Conservation (phyloP, 805 yeast species). For the Brettanomyces anomalus region DNA sequence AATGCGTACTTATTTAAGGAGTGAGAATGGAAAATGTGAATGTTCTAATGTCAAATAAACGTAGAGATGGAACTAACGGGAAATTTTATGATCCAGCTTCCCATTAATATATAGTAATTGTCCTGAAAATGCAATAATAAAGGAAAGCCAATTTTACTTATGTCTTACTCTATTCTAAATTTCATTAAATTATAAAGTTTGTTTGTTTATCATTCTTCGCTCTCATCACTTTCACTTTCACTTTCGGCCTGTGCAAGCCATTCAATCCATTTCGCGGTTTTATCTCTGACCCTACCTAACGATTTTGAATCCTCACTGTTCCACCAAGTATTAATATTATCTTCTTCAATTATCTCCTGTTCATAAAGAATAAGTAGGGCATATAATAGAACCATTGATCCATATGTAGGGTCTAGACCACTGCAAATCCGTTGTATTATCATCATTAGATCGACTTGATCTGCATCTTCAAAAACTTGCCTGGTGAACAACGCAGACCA, state of each 20-base stretch:
- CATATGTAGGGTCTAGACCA: conserved; percentile 35
- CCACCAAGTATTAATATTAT: conserved; percentile 80
- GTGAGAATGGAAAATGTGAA: too few relatives aligned
- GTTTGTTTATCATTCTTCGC: conserved; percentile 1
- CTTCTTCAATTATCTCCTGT: conserved; percentile 75
- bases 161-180: too few relatives aligned
- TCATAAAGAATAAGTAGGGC: conserved; percentile 64
- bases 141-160: too few relatives aligned
- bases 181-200: too few relatives aligned
- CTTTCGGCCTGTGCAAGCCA: conserved; percentile 75
- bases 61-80: too few relatives aligned
- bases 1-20: too few relatives aligned
- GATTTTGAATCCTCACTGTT: conserved; percentile 32
- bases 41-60: too few relatives aligned
- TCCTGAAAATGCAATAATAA: too few relatives aligned
- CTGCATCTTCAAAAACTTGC: conserved; percentile 75
- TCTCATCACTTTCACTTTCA: conserved; percentile 13
- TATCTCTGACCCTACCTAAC: conserved; percentile 37
- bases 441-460: conserved; percentile 63
- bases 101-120: too few relatives aligned
- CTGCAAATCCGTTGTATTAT: conserved; percentile 39
- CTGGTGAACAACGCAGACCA: conserved; percentile 82
- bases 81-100: too few relatives aligned
- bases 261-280: conserved; percentile 67
- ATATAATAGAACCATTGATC: conserved; percentile 41